phyloP scores from a whole-genome alignment of 2,329 filamentous ascomycete genomes.

The Fusarium hostae region DNA sequence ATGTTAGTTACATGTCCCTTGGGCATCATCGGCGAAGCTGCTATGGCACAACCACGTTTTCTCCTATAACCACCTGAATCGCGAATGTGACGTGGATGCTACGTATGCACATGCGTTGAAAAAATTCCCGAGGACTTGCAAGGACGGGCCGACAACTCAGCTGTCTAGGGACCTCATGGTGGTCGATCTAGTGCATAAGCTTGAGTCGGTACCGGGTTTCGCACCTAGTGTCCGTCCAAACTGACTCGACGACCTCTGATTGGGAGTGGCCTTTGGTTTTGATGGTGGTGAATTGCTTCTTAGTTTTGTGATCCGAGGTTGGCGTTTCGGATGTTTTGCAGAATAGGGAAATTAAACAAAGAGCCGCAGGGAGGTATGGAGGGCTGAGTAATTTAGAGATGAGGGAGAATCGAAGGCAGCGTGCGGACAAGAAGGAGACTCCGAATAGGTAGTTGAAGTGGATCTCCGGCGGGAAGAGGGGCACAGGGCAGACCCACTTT shows the following conservation, averaged over 20 bases:
- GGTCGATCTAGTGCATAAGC: constrained; percentile 29
- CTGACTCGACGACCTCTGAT: constrained; percentile 27
- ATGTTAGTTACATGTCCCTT: constrained; percentile 11
- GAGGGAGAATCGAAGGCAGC: neutral
- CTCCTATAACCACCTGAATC: constrained; percentile 30
- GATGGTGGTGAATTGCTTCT: neutral
- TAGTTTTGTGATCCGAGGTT: neutral
- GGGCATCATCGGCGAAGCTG: constrained; percentile 11
- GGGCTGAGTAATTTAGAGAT: neutral
- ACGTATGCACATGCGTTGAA: constrained; percentile 3
- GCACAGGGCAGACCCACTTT: constrained; percentile 22
- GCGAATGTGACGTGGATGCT: constrained; percentile 29
- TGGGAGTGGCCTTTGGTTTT: constrained; percentile 5
- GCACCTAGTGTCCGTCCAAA: constrained; percentile 10
- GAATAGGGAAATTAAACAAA: constrained; percentile 20
- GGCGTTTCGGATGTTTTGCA: constrained; percentile 12
- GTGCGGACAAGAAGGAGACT: constrained; percentile 6
- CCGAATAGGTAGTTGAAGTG: constrained; percentile 11
- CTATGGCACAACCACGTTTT: constrained; percentile 17
- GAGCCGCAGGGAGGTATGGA: constrained; percentile 4
- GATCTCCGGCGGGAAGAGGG: constrained; percentile 22
- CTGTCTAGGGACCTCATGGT: constrained; percentile 21
- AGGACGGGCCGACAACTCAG: constrained; percentile 36
- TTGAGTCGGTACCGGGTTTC: constrained; percentile 23
- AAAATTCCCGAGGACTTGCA: constrained; percentile 16